These are phyloP conservation scores for Hypoxylon trugodes DNA, from an alignment of 495 filamentous ascomycete genomes.

Conservation along the genomic window DNA sequence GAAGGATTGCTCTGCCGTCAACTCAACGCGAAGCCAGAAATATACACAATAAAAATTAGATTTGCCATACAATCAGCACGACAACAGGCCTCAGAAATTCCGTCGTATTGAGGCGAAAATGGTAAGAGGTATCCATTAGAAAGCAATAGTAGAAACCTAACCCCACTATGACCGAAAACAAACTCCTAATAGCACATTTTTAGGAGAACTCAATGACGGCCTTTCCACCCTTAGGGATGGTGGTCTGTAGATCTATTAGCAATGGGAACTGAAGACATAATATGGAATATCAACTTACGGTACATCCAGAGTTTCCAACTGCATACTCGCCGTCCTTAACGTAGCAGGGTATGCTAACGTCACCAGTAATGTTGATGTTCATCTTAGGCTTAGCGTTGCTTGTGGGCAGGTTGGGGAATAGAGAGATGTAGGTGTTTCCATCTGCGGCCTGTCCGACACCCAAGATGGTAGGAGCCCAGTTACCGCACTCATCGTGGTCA, in stretches of 20 bases:
- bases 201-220: constrained; percentile 51
- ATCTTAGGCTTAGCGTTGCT: constrained; percentile 72
- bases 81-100: constrained; percentile 27
- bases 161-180: constrained; percentile 36
- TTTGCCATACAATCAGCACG: constrained; percentile 35
- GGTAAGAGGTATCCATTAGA: constrained; percentile 45
- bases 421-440: constrained; percentile 79
- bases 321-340: constrained; percentile 73
- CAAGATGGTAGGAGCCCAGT: constrained; percentile 90
- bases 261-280: background rate
- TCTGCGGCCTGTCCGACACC: constrained; percentile 74
- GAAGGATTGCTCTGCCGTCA: constrained; percentile 7
- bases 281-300: constrained; percentile 59
- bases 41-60: constrained; percentile 50
- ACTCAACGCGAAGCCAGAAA: constrained; percentile 36
- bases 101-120: constrained; percentile 38
- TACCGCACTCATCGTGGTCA: constrained; percentile 67
- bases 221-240: constrained; percentile 47
- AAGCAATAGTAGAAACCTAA: constrained; percentile 42
- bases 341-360: constrained; percentile 72
- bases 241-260: constrained; percentile 46
- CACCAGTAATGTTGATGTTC: constrained; percentile 74
- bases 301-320: constrained; percentile 70
- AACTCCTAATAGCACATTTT: constrained; percentile 8
- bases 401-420: constrained; percentile 73